Percentiles rank a stretch among this genome's conserved stretches.
Evolutionary conservation across 805 yeast species (phyloP).

Genomic region (Kodamaea leandrae): DNA sequence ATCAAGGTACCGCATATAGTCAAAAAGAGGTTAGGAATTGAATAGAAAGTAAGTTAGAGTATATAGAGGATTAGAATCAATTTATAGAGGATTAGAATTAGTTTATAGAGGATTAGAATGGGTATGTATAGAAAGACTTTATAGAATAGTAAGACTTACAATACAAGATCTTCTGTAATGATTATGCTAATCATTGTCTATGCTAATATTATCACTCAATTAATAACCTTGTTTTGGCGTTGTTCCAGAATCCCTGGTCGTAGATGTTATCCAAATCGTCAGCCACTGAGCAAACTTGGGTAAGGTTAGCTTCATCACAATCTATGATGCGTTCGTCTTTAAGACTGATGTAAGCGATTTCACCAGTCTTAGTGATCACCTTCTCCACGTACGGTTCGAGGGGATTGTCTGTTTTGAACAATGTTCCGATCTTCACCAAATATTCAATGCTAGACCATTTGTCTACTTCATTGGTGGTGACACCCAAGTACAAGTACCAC

Average conservation of each 20-base stretch:
- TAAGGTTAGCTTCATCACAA: conserved; percentile 11
- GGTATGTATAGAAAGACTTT: too few species aligned
- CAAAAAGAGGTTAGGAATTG: conserved; percentile 15
- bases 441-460: conserved; percentile 70
- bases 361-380: conserved; percentile 10
- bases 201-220: conserved; percentile 1
- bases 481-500: conserved; percentile 56
- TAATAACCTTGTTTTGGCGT: conserved; percentile 33
- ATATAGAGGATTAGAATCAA: background rate
- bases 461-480: conserved; percentile 70
- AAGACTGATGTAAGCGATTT: conserved; percentile 28
- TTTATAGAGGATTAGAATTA: too few species aligned
- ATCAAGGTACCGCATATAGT: conserved; percentile 15
- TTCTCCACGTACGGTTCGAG: conserved; percentile 15
- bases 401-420: conserved; percentile 7
- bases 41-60: background rate
- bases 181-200: too few species aligned
- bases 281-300: conserved; percentile 23
- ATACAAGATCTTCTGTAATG: too few species aligned
- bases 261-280: conserved; percentile 43
- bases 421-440: conserved; percentile 22
- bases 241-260: conserved; percentile 47
- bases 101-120: too few species aligned
- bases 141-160: too few species aligned
- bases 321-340: conserved; percentile 20